phyloP scores from a whole-genome alignment of 139 green algal genomes.

The Axilococcus clingmanii region DNA sequence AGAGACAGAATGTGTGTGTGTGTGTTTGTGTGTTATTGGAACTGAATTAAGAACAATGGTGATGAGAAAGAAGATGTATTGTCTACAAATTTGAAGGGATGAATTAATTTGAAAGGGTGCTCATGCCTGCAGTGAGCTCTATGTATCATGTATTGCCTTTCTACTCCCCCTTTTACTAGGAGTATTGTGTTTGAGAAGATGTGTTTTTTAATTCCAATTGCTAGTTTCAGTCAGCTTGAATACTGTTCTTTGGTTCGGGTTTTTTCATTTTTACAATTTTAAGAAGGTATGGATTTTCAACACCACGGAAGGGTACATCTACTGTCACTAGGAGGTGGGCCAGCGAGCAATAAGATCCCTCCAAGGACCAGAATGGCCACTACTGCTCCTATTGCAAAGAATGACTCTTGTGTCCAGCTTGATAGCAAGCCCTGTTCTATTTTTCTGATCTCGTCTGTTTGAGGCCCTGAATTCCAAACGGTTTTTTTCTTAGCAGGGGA shows the following conservation, averaged over 20 bases:
- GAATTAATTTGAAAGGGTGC: no score
- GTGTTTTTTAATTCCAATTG: no score
- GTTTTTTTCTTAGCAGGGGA: no score
- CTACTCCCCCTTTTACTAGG: no score
- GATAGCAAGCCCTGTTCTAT: slow-evolving; percentile 22
- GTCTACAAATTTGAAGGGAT: no score
- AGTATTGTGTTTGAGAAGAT: no score
- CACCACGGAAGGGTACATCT: slow-evolving; percentile 49
- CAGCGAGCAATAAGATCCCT: slow-evolving; percentile 20
- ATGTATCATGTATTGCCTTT: no score
- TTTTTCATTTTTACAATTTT: slow-evolving; percentile 3
- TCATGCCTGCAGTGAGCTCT: no score
- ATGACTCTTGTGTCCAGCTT: slow-evolving; percentile 16
- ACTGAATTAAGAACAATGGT: no score
- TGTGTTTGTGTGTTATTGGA: no score
- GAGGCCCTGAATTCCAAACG: slow-evolving; percentile 2
- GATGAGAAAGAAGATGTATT: no score
- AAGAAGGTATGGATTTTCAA: slow-evolving; percentile 16
- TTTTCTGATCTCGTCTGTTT: slow-evolving; percentile 11
- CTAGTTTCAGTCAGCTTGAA: background rate
- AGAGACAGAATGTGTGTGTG: no score
- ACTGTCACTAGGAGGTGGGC: slow-evolving; percentile 24
- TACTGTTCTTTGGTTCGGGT: background rate
- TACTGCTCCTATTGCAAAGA: slow-evolving; percentile 10
- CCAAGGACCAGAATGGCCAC: slow-evolving; percentile 25